These are phyloP conservation scores for Gonium pectorale DNA, from an alignment of 139 green algal genomes.

Conservation along the genomic window DNA sequence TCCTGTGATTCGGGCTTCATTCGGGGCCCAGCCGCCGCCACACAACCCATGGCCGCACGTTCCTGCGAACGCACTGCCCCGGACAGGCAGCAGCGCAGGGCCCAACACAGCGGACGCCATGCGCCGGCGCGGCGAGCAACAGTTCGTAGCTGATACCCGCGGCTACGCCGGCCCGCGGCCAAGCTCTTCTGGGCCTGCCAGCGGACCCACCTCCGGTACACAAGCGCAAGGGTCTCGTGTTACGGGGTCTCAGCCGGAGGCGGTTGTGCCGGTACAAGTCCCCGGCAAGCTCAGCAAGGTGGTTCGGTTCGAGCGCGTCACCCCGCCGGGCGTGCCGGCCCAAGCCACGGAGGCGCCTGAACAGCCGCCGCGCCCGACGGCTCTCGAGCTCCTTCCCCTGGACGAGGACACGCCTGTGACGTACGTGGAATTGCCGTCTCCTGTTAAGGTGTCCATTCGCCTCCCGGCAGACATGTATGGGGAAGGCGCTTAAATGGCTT, in stretches of 20 bases:
- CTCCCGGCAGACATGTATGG: no score
- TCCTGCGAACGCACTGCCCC: not conserved
- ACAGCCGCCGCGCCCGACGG: no score
- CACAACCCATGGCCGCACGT: constrained; percentile 30
- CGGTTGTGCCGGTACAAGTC: not conserved
- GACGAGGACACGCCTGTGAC: no score
- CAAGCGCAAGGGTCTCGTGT: no score
- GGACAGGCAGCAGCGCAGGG: not conserved
- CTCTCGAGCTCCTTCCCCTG: no score
- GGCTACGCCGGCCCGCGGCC: no score
- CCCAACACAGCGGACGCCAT: constrained; percentile 2
- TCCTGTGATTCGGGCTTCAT: not conserved
- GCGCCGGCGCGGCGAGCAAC: constrained; percentile 2
- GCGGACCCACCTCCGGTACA: no score
- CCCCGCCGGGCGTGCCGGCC: not conserved
- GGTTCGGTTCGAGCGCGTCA: constrained; percentile 42
- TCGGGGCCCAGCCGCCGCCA: not conserved
- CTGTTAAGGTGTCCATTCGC: constrained; percentile 33
- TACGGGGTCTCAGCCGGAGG: no score
- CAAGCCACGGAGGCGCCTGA: no score
- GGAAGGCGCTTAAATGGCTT: no score
- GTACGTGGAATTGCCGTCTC: constrained; percentile 34
- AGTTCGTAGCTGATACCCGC: no score
- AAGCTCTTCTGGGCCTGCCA: no score
- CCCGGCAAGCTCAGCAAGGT: not conserved